These are phyloP conservation scores for Sequoiadendron giganteum DNA, from an alignment of 75 land plant genomes.

Conservation along the genomic window DNA sequence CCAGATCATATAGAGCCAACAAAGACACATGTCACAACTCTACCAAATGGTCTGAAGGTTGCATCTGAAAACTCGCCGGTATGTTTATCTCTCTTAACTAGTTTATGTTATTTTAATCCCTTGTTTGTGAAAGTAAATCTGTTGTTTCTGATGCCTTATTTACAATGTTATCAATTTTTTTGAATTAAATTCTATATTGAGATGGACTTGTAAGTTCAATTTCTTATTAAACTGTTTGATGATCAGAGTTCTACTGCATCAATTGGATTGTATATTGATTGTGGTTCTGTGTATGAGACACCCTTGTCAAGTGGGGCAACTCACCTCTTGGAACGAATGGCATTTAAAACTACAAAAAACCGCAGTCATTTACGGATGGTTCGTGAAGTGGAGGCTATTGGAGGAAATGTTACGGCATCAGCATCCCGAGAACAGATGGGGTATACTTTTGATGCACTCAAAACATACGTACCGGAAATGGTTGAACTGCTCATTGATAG, in stretches of 20 bases:
- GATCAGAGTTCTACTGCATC: constrained; percentile 73
- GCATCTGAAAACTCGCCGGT: constrained; percentile 84
- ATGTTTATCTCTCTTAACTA: constrained; percentile 13
- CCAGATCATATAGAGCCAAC: constrained; percentile 75
- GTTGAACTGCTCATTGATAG: constrained; percentile 88
- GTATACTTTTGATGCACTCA: constrained; percentile 82
- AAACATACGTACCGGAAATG: constrained; percentile 86
- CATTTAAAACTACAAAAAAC: constrained; percentile 83
- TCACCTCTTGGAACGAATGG: constrained; percentile 91
- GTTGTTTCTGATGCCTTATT: background rate
- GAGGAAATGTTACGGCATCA: constrained; percentile 78
- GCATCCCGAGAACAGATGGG: constrained; percentile 94
- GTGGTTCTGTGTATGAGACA: constrained; percentile 87
- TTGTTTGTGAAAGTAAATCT: background rate
- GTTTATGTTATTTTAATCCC: constrained; percentile 2
- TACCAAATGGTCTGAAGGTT: constrained; percentile 83
- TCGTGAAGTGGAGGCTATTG: constrained; percentile 95
- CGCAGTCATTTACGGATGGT: constrained; percentile 85
- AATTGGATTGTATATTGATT: constrained; percentile 78
- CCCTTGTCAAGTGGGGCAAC: constrained; percentile 60
- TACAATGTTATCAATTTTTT: background rate
- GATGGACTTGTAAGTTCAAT: background rate
- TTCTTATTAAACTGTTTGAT: background rate
- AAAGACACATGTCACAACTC: constrained; percentile 74
- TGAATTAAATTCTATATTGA: background rate